Evolutionary conservation across 78 protist species (phyloP).

Genomic region (Dictyostelium brefeldianum): DNA sequence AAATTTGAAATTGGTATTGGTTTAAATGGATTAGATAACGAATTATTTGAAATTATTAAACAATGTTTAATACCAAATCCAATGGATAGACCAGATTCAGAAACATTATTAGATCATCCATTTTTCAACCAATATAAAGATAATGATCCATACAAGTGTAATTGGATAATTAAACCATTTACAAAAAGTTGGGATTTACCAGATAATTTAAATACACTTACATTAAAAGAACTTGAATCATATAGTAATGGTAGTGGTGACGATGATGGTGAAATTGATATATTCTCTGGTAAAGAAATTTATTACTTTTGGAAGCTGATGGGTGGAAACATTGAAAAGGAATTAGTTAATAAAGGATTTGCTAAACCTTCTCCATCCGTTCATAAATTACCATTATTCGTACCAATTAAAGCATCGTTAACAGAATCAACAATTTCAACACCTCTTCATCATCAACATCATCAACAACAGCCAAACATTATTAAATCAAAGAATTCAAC

Average conservation of each 20-base stretch:
- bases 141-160: slow-evolving; percentile 1
- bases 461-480: slow-evolving; percentile 16
- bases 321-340: slow-evolving; percentile 75
- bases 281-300: slow-evolving; percentile 41
- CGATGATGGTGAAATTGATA: neutral
- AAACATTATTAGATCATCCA: slow-evolving; percentile 66
- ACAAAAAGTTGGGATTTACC: slow-evolving; percentile 42
- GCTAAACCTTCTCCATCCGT: slow-evolving; percentile 74
- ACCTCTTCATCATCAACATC: neutral
- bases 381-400: slow-evolving; percentile 67
- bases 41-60: slow-evolving; percentile 13
- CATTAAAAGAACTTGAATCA: neutral
- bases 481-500: slow-evolving; percentile 38
- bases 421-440: neutral
- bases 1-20: neutral
- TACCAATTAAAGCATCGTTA: slow-evolving; percentile 35
- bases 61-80: slow-evolving; percentile 43
- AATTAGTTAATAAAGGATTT: slow-evolving; percentile 25
- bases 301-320: slow-evolving; percentile 64
- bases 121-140: slow-evolving; percentile 9
- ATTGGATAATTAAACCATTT: slow-evolving; percentile 30
- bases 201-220: slow-evolving; percentile 19
- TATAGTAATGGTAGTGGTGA: neutral
- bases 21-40: neutral
- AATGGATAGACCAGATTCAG: slow-evolving; percentile 38